Evolutionary conservation across 1,284 basidiomycete genomes (phyloP), one percentile per base, ranked within the genome.

Genomic region (Xerocomus amazonicus): DNA sequence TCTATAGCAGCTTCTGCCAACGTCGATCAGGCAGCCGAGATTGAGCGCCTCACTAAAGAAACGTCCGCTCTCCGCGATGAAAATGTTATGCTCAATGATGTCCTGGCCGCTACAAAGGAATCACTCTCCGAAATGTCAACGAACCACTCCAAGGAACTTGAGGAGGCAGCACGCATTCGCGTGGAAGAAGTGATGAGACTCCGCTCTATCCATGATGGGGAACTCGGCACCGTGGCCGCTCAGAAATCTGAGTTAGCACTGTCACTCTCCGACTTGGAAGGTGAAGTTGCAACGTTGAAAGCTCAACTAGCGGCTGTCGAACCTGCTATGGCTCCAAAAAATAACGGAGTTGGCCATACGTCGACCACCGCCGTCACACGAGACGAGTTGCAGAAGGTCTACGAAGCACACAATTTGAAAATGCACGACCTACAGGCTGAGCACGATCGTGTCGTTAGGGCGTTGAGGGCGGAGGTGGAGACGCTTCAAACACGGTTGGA

Each of bases 391-490:
- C 80, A 83, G 63, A 79, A 75, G 59, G 68, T 86, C 64, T 86
- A 90, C 57, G 85, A 89, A 63, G 89, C 87, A 6, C 89, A 90
- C 65, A 91, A 88, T 61, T 73, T 85, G 55, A 91, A 87, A 71
- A 71, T 93, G 59, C 75, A 86, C 55, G 89, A 92, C 66, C 62
- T 92, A 52, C 75, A 88, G 61, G 81, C 84, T 29, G 79, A 80
- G 40, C 82, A 92, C 59, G 82, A 84, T 43, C 83, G 81, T 59
- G 71, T 73, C 32, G 69, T 84, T 45, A 79, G 78, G 59, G 73
- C 63, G 17, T 50, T 89, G 42, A 77, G 73, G 57, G 77, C 79
- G 32, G 79, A 90, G 59, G 75, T 90, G 32, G 81, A 86, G 41
- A 70, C 70, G n/a, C 73, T 79, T 13, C 71, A 77, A 45, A 62